A percentile compares a stretch with the other conserved stretches of the same genome.
Evolutionary conservation across 768 basidiomycete species (phyloP).

Genomic region (Mycena pura): DNA sequence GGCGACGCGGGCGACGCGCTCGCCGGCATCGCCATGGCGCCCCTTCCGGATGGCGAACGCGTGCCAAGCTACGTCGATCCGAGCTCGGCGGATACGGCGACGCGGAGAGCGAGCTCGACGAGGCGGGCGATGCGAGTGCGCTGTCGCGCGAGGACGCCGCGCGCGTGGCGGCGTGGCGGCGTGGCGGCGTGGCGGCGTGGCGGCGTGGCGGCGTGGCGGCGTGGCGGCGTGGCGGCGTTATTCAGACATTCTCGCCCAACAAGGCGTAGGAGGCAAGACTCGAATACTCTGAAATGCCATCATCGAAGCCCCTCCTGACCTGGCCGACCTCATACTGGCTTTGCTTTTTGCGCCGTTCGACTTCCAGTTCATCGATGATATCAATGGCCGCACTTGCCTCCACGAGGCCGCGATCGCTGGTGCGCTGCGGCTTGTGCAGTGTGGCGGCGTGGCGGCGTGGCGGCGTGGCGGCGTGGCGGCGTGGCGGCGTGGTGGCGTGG

Average conservation of each 20-base stretch:
- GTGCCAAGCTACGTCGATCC: background rate
- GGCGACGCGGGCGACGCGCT: conserved; percentile 11
- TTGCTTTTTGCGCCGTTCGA: conserved; percentile 77
- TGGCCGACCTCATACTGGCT: conserved; percentile 77
- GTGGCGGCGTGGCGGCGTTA: too few species aligned
- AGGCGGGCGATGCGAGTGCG: background rate
- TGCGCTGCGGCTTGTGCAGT: conserved; percentile 72
- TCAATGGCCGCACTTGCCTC: conserved; percentile 92
- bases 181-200: too few species aligned
- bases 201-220: too few species aligned
- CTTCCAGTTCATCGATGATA: conserved; percentile 93
- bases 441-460: too few species aligned
- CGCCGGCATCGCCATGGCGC: background rate
- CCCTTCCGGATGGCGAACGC: background rate
- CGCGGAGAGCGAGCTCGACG: background rate
- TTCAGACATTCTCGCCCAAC: conserved; percentile 69
- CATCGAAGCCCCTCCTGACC: conserved; percentile 76
- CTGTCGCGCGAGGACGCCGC: conserved; percentile 18
- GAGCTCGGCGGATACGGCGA: background rate
- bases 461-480: too few species aligned
- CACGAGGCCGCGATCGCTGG: conserved; percentile 94
- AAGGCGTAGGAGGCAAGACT: conserved; percentile 61
- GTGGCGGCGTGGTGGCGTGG: too few species aligned
- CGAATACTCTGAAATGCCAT: conserved; percentile 96
- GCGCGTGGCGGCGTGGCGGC: conserved; percentile 22